Percentiles rank a stretch among this genome's conserved stretches.
Evolutionary conservation across 768 basidiomycete species (phyloP).

Genomic region (Naematelia aurantialba): DNA sequence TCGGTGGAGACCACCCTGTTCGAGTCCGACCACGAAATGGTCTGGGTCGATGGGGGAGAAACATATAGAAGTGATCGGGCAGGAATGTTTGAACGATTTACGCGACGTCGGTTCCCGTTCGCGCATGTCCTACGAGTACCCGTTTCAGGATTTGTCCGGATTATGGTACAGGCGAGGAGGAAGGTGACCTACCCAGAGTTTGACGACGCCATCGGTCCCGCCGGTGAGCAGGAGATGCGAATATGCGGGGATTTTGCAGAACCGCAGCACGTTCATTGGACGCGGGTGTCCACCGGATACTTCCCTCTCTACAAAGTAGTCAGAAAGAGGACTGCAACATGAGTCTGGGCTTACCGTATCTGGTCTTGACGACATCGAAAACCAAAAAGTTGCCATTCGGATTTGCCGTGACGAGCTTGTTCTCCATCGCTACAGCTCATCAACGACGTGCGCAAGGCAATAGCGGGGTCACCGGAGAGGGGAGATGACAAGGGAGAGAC

Average conservation of each 20-base stretch:
- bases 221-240: slow-evolving; percentile 43
- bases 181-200: slow-evolving; percentile 39
- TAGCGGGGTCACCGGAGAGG: too few species aligned
- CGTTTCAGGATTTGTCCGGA: not conserved
- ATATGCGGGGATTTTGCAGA: slow-evolving; percentile 32
- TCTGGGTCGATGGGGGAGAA: slow-evolving; percentile 41
- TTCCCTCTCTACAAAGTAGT: slow-evolving; percentile 29
- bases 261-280: slow-evolving; percentile 36
- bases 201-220: slow-evolving; percentile 43
- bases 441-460: not conserved
- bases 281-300: slow-evolving; percentile 36
- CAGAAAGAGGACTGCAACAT: not conserved
- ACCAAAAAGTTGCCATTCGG: slow-evolving; percentile 46
- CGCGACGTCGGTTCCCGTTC: slow-evolving; percentile 29
- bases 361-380: slow-evolving; percentile 42
- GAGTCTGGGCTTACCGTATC: slow-evolving; percentile 30
- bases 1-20: slow-evolving; percentile 43
- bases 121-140: slow-evolving; percentile 39
- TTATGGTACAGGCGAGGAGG: not conserved
- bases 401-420: slow-evolving; percentile 42
- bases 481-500: too few species aligned
- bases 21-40: slow-evolving; percentile 38
- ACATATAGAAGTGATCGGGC: slow-evolving; percentile 35
- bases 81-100: slow-evolving; percentile 39
- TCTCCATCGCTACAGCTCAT: slow-evolving; percentile 29